Base-by-base conservation (phyloP, 2,329 filamentous ascomycete genomes). In the Paraconiothyrium brasiliense region DNA sequence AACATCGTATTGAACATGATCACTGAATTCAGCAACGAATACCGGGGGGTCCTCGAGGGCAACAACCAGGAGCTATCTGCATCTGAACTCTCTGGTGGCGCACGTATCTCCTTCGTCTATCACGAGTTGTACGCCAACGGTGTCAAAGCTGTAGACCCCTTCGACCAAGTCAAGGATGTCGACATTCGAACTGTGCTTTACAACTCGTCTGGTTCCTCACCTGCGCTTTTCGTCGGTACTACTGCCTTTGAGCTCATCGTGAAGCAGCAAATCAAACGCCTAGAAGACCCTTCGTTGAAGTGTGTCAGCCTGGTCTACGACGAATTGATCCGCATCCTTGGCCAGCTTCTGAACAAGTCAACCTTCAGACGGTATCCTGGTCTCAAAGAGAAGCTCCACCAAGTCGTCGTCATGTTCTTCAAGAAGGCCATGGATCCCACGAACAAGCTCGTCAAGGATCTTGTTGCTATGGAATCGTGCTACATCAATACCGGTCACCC, bases 1-100 rank as follows among this genome's bases (percentile, higher is more conserved):
- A 99, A 98, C 78, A 97, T 99, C 67, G 90, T 99, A 59, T 88
- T 99, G 66, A 97, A 97, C 82, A 97, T 99, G 82, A 99, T 99
- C 76, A 98, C 94, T 44, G 95, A 99, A 81, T 99, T 99, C 78
- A 94, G 92, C 70, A 97, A 97, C 76, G 95, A 99, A 79, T 99
- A 97, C 87, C 89, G 94, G 71, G 97, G 94, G 24, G 93, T 99
- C 24, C 82, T 99, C 62, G 96, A 99, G 70, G 95, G 95, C 71
- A 97, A 97, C 82, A 98, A 96, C 81, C 93, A 93, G 66, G 95
- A 99, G 79, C 85, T 99, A 4, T 98, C 95, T 27, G 97, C 93
- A 81, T 87, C 92, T 1, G 95, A 99, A 79, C 86, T 99, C 64
- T 98, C 95, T 6, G 95, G 95, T 66, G 95, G 95, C 83, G 95